Evolutionary conservation across 2,329 filamentous ascomycete species (phyloP).

Genomic region (Aspergillus jensenii): DNA sequence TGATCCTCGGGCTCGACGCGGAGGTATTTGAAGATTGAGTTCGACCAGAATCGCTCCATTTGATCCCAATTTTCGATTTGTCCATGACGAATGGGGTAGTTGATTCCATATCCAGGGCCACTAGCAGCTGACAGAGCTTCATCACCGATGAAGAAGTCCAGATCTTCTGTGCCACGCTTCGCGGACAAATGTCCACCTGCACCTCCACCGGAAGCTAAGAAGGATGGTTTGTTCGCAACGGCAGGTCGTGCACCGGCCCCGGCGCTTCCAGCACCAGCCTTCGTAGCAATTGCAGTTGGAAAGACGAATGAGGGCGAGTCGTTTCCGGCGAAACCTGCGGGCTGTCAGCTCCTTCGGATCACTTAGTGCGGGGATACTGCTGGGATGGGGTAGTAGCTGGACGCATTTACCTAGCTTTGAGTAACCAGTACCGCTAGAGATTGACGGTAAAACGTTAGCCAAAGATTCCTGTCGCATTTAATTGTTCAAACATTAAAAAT

Average conservation of each 20-base stretch:
- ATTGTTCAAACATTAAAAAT: constrained; percentile 4
- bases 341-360: constrained; percentile 34
- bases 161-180: constrained; percentile 94
- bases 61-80: constrained; percentile 99
- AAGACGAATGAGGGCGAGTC: constrained; percentile 99
- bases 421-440: constrained; percentile 89
- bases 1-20: constrained; percentile 98
- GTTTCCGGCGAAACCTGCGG: constrained; percentile 91
- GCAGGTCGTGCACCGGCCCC: constrained; percentile 78
- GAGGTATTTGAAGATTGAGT: constrained; percentile 99
- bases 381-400: constrained; percentile 7
- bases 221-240: constrained; percentile 92
- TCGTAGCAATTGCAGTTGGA: constrained; percentile 96
- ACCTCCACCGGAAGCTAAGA: constrained; percentile 86
- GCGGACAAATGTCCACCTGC: constrained; percentile 76
- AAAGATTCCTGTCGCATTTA: constrained; percentile 31
- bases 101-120: constrained; percentile 90
- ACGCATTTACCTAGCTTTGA: constrained; percentile 84
- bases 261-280: constrained; percentile 69
- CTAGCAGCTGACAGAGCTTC: constrained; percentile 82
- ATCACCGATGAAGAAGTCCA: constrained; percentile 99
- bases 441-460: constrained; percentile 38
- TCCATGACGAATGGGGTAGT: constrained; percentile 96
- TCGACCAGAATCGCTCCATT: constrained; percentile 99
- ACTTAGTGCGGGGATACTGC: constrained; percentile 5